phyloP scores from a whole-genome alignment of 345 rosid genomes.

The Brassica juncea region DNA sequence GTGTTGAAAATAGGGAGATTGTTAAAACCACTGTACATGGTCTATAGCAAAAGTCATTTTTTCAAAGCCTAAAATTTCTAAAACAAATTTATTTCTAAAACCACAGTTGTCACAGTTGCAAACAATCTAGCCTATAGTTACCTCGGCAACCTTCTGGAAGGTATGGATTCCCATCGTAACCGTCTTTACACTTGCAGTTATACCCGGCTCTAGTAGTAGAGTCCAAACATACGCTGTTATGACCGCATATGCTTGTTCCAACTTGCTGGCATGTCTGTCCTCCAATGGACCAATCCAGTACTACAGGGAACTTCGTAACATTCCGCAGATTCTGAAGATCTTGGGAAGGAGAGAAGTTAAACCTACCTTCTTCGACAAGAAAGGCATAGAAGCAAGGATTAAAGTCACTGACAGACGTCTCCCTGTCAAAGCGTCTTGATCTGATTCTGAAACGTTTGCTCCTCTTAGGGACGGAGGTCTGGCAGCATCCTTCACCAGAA shows the following conservation, averaged over 20 bases:
- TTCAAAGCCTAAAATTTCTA: no score
- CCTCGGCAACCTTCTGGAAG: conserved; percentile 34
- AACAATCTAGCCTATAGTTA: not conserved
- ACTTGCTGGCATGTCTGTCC: not conserved
- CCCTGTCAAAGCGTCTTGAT: not conserved
- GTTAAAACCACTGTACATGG: no score
- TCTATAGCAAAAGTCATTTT: no score
- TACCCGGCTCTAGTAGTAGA: conserved; percentile 18
- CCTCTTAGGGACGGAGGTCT: not conserved
- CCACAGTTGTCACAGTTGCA: no score
- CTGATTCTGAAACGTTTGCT: not conserved
- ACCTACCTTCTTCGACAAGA: conserved; percentile 23
- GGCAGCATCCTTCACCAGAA: conserved; percentile 29
- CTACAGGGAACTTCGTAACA: not conserved
- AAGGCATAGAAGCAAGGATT: conserved; percentile 38
- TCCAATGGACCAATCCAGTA: conserved; percentile 27
- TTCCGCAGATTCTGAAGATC: not conserved
- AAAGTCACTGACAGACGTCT: not conserved
- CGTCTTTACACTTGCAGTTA: conserved; percentile 35
- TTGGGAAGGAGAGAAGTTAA: not conserved
- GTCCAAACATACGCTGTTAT: not conserved
- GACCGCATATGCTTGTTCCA: not conserved
- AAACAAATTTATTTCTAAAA: no score
- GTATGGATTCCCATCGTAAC: conserved; percentile 45
- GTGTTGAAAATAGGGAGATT: no score